phyloP scores from a whole-genome alignment of 805 yeast species.

The Cyberlindnera mississippiensis region DNA sequence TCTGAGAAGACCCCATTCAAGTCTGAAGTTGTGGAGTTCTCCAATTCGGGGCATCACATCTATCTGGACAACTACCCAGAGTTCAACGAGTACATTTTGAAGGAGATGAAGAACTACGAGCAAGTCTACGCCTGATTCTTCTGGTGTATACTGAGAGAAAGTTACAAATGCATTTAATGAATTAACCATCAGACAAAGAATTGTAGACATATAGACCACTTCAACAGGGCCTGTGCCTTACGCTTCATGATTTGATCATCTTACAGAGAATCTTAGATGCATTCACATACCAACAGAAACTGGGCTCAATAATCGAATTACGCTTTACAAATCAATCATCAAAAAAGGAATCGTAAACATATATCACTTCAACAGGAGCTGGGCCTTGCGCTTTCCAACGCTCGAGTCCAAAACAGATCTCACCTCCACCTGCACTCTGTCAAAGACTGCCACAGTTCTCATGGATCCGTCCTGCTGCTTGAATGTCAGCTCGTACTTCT shows the following conservation, averaged over 20 bases:
- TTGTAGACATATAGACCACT: slow-evolving; percentile 1
- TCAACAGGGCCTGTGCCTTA: slow-evolving; percentile 70
- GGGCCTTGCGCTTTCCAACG: slow-evolving; percentile 91
- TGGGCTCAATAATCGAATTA: too few species aligned
- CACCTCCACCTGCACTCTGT: slow-evolving; percentile 78
- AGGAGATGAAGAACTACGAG: slow-evolving; percentile 44
- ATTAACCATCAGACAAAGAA: too few species aligned
- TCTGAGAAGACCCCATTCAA: slow-evolving; percentile 19
- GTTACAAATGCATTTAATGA: not conserved
- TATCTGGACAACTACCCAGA: slow-evolving; percentile 59
- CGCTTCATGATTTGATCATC: too few species aligned
- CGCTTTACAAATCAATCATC: not conserved
- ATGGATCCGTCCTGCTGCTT: slow-evolving; percentile 39
- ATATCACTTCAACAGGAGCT: slow-evolving; percentile 44
- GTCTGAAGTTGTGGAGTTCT: slow-evolving; percentile 39
- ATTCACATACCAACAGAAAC: too few species aligned
- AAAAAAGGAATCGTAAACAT: too few species aligned
- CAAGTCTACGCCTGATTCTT: slow-evolving; percentile 4
- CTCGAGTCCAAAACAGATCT: slow-evolving; percentile 77
- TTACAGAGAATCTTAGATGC: too few species aligned
- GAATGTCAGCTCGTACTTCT: slow-evolving; percentile 64
- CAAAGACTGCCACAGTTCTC: slow-evolving; percentile 69
- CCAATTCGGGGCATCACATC: slow-evolving; percentile 72
- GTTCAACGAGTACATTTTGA: slow-evolving; percentile 48
- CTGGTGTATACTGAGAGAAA: not conserved